Conservation (phyloP, 129 eudicot species). For the Flaveria ramosissima region DNA sequence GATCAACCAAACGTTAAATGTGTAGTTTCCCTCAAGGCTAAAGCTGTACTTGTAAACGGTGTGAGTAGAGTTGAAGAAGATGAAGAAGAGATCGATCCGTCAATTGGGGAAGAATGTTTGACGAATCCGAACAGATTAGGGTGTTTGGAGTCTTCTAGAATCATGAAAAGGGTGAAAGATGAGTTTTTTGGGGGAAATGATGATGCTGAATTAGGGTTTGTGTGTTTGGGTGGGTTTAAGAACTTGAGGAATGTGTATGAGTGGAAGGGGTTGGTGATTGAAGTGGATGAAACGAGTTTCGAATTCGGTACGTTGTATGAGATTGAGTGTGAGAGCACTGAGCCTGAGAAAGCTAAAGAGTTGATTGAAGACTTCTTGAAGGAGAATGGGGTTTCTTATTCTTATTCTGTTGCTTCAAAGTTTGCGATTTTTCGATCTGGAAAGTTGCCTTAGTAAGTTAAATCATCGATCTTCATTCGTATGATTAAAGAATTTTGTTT, state of each 20-base stretch:
- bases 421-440: background rate
- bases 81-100: slow-evolving; percentile 75
- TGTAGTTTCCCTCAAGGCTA: slow-evolving; percentile 66
- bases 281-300: slow-evolving; percentile 72
- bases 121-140: slow-evolving; percentile 47
- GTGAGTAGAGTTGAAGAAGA: slow-evolving; percentile 90
- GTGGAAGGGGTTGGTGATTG: slow-evolving; percentile 85
- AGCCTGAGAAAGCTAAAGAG: slow-evolving; percentile 76
- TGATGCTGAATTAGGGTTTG: slow-evolving; percentile 43
- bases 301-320: slow-evolving; percentile 87
- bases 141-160: slow-evolving; percentile 45
- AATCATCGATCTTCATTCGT: background rate
- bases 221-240: slow-evolving; percentile 81
- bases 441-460: background rate
- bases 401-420: slow-evolving; percentile 4
- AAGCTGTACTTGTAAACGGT: slow-evolving; percentile 59
- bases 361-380: slow-evolving; percentile 67
- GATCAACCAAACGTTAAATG: slow-evolving; percentile 46
- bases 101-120: slow-evolving; percentile 46
- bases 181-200: slow-evolving; percentile 45
- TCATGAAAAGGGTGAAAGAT: slow-evolving; percentile 67
- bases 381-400: slow-evolving; percentile 49
- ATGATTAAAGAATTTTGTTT: background rate
- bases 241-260: slow-evolving; percentile 84
- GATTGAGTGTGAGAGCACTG: slow-evolving; percentile 85